phyloP scores from a whole-genome alignment of 2,329 filamentous ascomycete genomes.

The Coniochaeta hoffmannii region DNA sequence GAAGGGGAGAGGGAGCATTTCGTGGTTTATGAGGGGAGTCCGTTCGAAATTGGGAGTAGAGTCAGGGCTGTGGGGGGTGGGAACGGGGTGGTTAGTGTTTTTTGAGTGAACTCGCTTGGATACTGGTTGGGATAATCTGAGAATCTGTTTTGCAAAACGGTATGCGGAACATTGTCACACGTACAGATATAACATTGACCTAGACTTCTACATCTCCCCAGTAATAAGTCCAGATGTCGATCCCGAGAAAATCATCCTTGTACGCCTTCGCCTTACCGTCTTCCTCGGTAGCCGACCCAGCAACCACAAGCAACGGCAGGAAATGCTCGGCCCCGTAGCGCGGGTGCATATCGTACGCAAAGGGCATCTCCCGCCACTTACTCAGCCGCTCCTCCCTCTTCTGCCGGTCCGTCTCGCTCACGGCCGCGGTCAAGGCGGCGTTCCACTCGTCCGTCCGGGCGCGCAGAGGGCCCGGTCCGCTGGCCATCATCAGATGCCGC shows the following conservation, averaged over 20 bases:
- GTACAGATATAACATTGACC: no score
- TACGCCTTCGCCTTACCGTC: constrained; percentile 36
- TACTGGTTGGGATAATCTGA: no score
- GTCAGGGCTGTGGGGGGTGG: constrained; percentile 47
- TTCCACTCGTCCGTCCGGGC: constrained; percentile 35
- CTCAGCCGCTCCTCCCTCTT: constrained; percentile 32
- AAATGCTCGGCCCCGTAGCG: constrained; percentile 48
- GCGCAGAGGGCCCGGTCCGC: constrained; percentile 16
- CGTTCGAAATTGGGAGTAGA: constrained; percentile 49
- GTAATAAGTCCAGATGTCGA: constrained; percentile 48
- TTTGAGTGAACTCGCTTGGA: no score
- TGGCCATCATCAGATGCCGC: constrained; percentile 23
- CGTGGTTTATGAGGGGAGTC: constrained; percentile 56
- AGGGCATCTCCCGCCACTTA: constrained; percentile 38
- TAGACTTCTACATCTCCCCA: constrained; percentile 27
- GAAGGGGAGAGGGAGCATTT: constrained; percentile 38
- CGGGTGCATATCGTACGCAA: constrained; percentile 47
- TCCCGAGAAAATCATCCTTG: constrained; percentile 38
- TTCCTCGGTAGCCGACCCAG: constrained; percentile 33
- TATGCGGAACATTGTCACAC: no score
- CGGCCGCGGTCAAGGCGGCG: constrained; percentile 31
- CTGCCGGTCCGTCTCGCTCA: constrained; percentile 21
- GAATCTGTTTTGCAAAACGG: no score
- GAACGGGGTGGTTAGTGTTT: constrained; percentile 27
- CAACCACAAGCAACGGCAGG: constrained; percentile 50